Percentiles rank a stretch among this genome's conserved stretches.
These are phyloP conservation scores for Carex sylvatica DNA, from an alignment of 202 grass and related monocot genomes.

Conservation along the genomic window DNA sequence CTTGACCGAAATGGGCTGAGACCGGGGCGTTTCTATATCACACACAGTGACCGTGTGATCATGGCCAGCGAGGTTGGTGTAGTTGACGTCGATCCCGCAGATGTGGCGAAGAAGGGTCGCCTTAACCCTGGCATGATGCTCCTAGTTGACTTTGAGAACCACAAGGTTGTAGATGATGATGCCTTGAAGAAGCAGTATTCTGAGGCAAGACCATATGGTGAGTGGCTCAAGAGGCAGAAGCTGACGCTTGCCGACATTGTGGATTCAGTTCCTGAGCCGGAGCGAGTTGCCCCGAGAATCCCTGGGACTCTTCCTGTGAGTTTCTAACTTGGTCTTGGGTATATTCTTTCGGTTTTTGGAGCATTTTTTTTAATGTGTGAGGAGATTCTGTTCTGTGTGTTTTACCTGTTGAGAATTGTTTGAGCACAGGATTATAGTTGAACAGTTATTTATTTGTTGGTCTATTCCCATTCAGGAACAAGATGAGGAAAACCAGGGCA, in stretches of 20 bases:
- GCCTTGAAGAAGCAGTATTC: slow-evolving; percentile 83
- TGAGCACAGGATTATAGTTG: neutral
- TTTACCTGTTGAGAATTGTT: neutral
- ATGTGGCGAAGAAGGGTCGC: slow-evolving; percentile 86
- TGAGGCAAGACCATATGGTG: slow-evolving; percentile 73
- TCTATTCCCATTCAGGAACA: slow-evolving; percentile 36
- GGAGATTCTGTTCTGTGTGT: neutral
- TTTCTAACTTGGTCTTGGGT: neutral
- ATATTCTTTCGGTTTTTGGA: neutral
- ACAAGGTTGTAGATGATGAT: slow-evolving; percentile 88
- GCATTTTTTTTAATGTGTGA: neutral
- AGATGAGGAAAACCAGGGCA: slow-evolving; percentile 41
- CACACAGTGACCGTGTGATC: slow-evolving; percentile 81
- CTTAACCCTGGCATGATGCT: slow-evolving; percentile 99
- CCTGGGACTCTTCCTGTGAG: slow-evolving; percentile 59
- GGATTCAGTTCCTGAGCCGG: slow-evolving; percentile 64
- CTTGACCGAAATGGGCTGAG: slow-evolving; percentile 89
- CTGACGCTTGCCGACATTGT: slow-evolving; percentile 69
- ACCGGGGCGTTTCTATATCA: slow-evolving; percentile 91
- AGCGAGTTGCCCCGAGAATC: slow-evolving; percentile 56
- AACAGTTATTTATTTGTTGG: neutral
- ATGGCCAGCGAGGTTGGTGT: slow-evolving; percentile 99
- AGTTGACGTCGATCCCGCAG: slow-evolving; percentile 73
- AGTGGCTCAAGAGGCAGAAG: slow-evolving; percentile 88
- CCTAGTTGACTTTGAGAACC: slow-evolving; percentile 96